These are phyloP conservation scores for Kurtzmaniella quercitrusa DNA, from an alignment of 1,139 yeast genomes.

Conservation along the genomic window DNA sequence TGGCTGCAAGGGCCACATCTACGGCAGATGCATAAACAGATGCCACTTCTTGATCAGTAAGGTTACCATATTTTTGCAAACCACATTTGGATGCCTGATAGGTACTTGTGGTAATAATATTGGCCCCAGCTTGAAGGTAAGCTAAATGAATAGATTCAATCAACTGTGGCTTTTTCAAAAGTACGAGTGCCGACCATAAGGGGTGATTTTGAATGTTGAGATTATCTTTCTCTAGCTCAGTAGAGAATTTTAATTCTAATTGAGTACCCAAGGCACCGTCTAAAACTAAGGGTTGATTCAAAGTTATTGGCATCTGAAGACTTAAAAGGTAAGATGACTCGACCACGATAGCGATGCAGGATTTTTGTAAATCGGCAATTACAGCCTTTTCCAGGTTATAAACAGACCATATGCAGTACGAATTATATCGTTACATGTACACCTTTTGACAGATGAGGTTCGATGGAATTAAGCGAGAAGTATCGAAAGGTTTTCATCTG, in stretches of 20 bases:
- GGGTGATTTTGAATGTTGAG: conserved; percentile 26
- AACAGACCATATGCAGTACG: too few relatives aligned
- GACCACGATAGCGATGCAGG: neutral
- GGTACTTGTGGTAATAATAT: conserved; percentile 54
- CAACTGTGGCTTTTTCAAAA: conserved; percentile 42
- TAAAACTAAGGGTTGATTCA: conserved; percentile 11
- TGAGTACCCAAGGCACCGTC: conserved; percentile 35
- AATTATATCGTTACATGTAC: too few relatives aligned
- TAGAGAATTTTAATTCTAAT: conserved; percentile 18
- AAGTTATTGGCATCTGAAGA: neutral
- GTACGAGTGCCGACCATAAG: conserved; percentile 62
- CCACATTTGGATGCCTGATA: conserved; percentile 56
- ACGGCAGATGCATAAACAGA: conserved; percentile 30
- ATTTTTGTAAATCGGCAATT: too few relatives aligned
- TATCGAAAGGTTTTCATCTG: too few relatives aligned
- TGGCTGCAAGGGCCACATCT: conserved; percentile 28
- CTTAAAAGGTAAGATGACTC: neutral
- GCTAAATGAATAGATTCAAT: conserved; percentile 48
- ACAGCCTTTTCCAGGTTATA: too few relatives aligned
- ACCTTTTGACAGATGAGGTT: too few relatives aligned
- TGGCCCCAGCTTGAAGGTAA: conserved; percentile 54
- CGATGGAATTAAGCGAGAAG: too few relatives aligned
- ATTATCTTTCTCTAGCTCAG: conserved; percentile 4
- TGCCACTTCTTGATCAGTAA: conserved; percentile 21
- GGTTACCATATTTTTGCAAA: conserved; percentile 27